Percentiles rank a stretch among this genome's conserved stretches.
Evolutionary conservation across 768 basidiomycete species (phyloP).

Genomic region (Suillus clintonianus): DNA sequence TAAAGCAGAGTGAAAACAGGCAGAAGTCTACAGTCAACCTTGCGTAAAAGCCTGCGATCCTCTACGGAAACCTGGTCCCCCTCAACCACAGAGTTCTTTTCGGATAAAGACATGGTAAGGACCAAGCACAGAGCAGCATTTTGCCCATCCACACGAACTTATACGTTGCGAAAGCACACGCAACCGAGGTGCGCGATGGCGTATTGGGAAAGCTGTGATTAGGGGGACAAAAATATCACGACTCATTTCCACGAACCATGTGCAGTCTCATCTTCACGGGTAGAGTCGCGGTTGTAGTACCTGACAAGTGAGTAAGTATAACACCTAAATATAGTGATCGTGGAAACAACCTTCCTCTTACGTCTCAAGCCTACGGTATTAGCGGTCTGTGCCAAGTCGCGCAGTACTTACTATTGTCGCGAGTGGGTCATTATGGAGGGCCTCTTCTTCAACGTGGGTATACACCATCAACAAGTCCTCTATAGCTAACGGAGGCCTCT

Average conservation of each 20-base stretch:
- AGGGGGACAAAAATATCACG: not conserved
- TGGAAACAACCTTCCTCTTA: constrained; percentile 23
- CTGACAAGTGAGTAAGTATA: not conserved
- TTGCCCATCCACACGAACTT: not conserved
- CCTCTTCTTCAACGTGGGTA: constrained; percentile 81
- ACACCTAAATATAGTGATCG: not conserved
- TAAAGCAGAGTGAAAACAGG: constrained; percentile 43
- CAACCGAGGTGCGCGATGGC: constrained; percentile 4
- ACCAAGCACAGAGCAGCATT: not conserved
- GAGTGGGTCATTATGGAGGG: constrained; percentile 64
- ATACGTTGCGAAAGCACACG: not conserved
- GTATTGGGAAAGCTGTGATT: not conserved
- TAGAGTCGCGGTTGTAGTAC: not conserved
- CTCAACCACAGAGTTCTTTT: constrained; percentile 12
- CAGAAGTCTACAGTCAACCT: constrained; percentile 38
- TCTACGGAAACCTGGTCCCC: constrained; percentile 5
- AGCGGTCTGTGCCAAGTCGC: not conserved
- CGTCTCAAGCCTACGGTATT: not conserved
- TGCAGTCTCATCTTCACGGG: not conserved
- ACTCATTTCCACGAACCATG: not conserved
- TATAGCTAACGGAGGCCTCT: constrained; percentile 19
- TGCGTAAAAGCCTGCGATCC: constrained; percentile 31
- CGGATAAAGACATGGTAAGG: constrained; percentile 10
- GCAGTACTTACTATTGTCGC: not conserved
- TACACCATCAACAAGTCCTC: not conserved